Base-by-base conservation (phyloP, 305 asterid species). In the Lippia alba region DNA sequence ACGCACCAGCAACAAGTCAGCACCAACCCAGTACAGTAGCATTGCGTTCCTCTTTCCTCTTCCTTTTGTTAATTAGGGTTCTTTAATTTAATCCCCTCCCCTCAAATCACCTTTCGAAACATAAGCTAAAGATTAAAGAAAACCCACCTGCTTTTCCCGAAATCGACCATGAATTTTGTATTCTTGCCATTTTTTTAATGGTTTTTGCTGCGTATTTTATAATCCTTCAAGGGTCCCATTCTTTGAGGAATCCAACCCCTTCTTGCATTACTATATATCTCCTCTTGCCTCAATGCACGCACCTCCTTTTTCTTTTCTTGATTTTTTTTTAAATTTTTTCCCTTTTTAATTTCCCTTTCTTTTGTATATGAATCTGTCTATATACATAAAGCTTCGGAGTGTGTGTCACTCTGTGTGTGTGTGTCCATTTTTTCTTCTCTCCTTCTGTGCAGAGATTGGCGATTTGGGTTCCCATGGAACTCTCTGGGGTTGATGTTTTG, bases 241-340 rank as follows among this genome's bases (percentile, higher is more conserved):
- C 6, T 56, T 60, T 59, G 72, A 72, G 71, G 83, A 81, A 74
- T 72, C 80, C 78, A 62, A 71, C 56, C 75, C 66, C 72, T 66
- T 58, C 79, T 70, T 73, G 67, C 71, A 65, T 66, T 75, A 72
- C 77, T 66, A 67, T 61, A 74, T 69, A 32, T 70, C 45, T 64
- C 65, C 57, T 67, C 55, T 76, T 76, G 64, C 74, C 82, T 71
- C 80, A 82, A 76, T 73, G 83, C 79, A 12, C 78, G 76, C 80
- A 78, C 75, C 69, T 36, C 75, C 69, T 59, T 77, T 70, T 71
- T 24, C 30, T 24, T 24, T 24, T 24, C n/a, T n/a, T n/a, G n/a
- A n/a, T 77, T 70, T 71, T 24, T 3, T 24, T 24, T 24, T 24
- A 1, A 24, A 24, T 24, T 24, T 24, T 24, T 24, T 24, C 30